A percentile compares a stretch with the other conserved stretches of the same genome.
phyloP scores from a whole-genome alignment of 805 yeast species.

The Clavispora asparagi region DNA sequence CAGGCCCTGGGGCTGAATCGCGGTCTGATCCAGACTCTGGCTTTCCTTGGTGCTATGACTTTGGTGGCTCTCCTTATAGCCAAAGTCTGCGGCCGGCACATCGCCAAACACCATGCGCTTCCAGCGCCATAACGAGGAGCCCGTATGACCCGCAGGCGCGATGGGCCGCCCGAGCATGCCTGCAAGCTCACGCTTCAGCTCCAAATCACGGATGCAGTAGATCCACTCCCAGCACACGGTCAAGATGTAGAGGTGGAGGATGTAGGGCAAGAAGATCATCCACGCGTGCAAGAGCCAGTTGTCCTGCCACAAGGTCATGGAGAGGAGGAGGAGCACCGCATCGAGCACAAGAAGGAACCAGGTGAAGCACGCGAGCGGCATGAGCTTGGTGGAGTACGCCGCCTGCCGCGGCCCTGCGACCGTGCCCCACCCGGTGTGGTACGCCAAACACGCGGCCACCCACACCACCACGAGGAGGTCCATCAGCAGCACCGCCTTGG shows the following conservation, averaged over 20 bases:
- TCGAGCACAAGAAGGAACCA: conserved; percentile 37
- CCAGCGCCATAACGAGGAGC: conserved; percentile 18
- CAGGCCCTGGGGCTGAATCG: too few species aligned
- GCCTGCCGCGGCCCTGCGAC: conserved; percentile 32
- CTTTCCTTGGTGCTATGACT: too few species aligned
- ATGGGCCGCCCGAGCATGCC: conserved; percentile 61
- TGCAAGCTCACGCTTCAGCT: conserved; percentile 44
- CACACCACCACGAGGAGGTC: conserved; percentile 20
- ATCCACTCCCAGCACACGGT: conserved; percentile 67
- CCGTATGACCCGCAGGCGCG: conserved; percentile 40
- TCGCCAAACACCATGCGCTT: conserved; percentile 32
- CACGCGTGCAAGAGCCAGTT: conserved; percentile 47
- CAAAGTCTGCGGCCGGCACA: conserved; percentile 1
- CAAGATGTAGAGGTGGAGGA: conserved; percentile 45
- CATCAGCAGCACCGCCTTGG: conserved; percentile 12
- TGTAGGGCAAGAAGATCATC: conserved; percentile 34
- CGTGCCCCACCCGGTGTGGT: conserved; percentile 29
- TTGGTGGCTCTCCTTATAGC: not conserved
- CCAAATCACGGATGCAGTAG: conserved; percentile 46
- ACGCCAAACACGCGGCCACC: conserved; percentile 30
- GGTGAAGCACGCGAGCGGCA: conserved; percentile 46
- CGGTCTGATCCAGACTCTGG: too few species aligned
- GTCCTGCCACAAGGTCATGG: conserved; percentile 20
- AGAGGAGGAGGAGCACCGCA: conserved; percentile 22
- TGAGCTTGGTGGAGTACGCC: conserved; percentile 41